Base-by-base conservation (phyloP, 1,284 basidiomycete genomes). In the Rugosomyces carneus region DNA sequence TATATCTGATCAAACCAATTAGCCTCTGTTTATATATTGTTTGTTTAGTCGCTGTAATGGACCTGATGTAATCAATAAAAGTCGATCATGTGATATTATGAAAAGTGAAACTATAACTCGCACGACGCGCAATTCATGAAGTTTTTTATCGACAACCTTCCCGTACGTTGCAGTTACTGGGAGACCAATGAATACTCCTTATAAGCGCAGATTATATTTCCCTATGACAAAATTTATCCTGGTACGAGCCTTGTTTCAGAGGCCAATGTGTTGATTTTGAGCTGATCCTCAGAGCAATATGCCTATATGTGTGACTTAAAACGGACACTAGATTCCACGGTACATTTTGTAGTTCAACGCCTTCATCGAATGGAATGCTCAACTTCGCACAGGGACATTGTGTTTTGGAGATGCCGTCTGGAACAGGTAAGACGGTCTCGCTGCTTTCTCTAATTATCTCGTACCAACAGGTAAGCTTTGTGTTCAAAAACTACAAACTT, bases 231-330 rank as follows among this genome's bases (percentile, higher is more conserved):
- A 64, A 89, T 89, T 60, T 89, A 89, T 62, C 88, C 87, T 63
- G 87, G 86, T 87, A 59, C 44, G 69, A 35, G 37, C 43, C 44
- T 21, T 37, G 39, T 42, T 41, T 44, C 27, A 15, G 20, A 42
- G 54, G 19, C 54, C 13, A 42, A 7, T 49, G 27, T 42, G 20
- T 32, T 26, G 16, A n/a, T 39, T 31, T 44, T 48, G 36, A 55
- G 19, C 16, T 18, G 5, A 16, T 45, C 47, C 18, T 29, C 62
- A 88, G 95, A 98, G 63, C 95, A 98, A 80, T 98, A 94, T 81
- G 85, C 91, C 34, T 99, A 99, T 63, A 98, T 99, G 93, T 93
- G 92, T 66, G 95, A 99, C 68, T 76, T 99, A 56, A 99, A 99
- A 66, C 77, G 92, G 58, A 95, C 95, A 4, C 79, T 99, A 18